A percentile compares a stretch with the other conserved stretches of the same genome.
Conservation (phyloP, 306 rosid genomes). For the Rosa rugosa region DNA sequence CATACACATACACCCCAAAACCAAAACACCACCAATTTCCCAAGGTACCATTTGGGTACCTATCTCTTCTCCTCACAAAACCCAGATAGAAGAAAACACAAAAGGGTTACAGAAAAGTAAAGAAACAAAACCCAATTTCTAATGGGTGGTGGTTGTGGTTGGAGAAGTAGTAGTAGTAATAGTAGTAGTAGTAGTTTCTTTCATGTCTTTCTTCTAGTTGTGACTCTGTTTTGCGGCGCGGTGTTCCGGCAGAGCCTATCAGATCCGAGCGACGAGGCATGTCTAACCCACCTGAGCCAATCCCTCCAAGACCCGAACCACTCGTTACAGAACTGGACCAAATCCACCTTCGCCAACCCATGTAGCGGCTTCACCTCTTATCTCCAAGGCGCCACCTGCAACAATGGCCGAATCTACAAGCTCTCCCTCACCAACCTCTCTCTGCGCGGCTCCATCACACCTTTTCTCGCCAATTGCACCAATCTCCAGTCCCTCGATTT, state of each 20-base stretch:
- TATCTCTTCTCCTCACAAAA: background rate
- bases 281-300: constrained; percentile 61
- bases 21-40: background rate
- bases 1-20: background rate
- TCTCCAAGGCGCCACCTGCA: constrained; percentile 82
- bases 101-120: background rate
- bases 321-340: constrained; percentile 67
- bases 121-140: background rate
- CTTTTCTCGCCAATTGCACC: constrained; percentile 86
- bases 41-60: background rate
- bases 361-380: constrained; percentile 78
- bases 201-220: constrained; percentile 14
- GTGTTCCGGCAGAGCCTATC: constrained; percentile 33
- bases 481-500: constrained; percentile 91
- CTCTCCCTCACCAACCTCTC: constrained; percentile 79
- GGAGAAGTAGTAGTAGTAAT: too few relatives aligned
- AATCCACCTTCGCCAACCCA: constrained; percentile 62
- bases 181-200: background rate
- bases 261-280: constrained; percentile 88
- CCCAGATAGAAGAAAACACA: background rate
- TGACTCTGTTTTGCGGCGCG: constrained; percentile 25
- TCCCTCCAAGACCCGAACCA: constrained; percentile 60
- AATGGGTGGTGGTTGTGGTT: constrained; percentile 15
- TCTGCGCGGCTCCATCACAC: constrained; percentile 70
- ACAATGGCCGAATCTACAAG: constrained; percentile 88